Percentiles rank a stretch among this genome's conserved stretches.
These are phyloP conservation scores for Alternaria sp. DNA, from an alignment of 2,329 filamentous ascomycete genomes.

Conservation along the genomic window DNA sequence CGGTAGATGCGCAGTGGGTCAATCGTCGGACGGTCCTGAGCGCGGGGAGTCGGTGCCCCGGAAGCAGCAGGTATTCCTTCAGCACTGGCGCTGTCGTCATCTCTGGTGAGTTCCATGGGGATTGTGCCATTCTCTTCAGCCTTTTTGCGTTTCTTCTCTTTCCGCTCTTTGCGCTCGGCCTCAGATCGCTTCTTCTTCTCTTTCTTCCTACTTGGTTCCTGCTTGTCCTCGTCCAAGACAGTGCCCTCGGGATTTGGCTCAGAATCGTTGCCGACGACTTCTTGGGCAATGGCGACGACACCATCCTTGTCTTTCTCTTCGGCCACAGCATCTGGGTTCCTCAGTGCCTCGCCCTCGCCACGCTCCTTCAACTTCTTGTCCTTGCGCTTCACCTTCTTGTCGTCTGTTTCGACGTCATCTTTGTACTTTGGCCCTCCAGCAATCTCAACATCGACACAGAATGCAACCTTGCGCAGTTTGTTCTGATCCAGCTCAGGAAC, in stretches of 20 bases:
- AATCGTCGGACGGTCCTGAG: constrained; percentile 79
- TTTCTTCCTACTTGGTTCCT: constrained; percentile 73
- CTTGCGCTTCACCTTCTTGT: constrained; percentile 61
- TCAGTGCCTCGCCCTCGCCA: constrained; percentile 77
- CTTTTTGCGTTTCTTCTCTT: constrained; percentile 84
- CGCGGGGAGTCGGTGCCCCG: constrained; percentile 53
- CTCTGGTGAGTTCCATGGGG: constrained; percentile 81
- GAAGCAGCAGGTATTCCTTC: constrained; percentile 29
- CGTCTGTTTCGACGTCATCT: constrained; percentile 64
- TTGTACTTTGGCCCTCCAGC: constrained; percentile 82
- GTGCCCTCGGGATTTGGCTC: constrained; percentile 53
- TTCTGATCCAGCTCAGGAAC: constrained; percentile 80
- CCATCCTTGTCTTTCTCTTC: constrained; percentile 66
- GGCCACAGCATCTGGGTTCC: constrained; percentile 66
- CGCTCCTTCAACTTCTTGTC: constrained; percentile 70
- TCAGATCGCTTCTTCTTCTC: constrained; percentile 97
- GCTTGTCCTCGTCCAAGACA: constrained; percentile 45
- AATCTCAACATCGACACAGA: constrained; percentile 97
- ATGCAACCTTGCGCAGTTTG: constrained; percentile 87
- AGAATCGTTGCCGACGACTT: constrained; percentile 55
- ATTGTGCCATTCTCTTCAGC: constrained; percentile 89
- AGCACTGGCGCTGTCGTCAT: constrained; percentile 59
- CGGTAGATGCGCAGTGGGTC: constrained; percentile 94
- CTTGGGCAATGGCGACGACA: constrained; percentile 42
- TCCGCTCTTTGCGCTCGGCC: constrained; percentile 89